These are phyloP conservation scores for Trypanosoma congolense DNA, from an alignment of 208 protist species.

Conservation along the genomic window DNA sequence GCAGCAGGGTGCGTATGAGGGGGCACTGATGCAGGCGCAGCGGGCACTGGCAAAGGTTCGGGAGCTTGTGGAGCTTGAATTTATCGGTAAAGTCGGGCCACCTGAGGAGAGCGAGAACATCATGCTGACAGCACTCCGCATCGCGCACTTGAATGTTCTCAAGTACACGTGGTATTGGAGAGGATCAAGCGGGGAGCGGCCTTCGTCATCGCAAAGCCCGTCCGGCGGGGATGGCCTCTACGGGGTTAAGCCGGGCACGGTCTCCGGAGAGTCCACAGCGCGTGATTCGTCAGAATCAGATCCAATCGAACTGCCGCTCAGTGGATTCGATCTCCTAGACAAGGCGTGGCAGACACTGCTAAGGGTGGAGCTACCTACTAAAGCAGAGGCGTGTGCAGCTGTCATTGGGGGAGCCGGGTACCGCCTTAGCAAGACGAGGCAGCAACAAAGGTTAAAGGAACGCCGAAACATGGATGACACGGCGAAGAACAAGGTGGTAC, in stretches of 20 bases:
- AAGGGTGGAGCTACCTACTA: conserved; percentile 13
- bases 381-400: neutral
- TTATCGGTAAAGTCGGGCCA: conserved; percentile 62
- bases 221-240: neutral
- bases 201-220: neutral
- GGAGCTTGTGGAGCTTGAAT: conserved; percentile 70
- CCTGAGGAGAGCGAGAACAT: conserved; percentile 29
- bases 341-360: conserved; percentile 17
- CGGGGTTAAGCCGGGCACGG: neutral
- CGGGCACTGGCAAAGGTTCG: conserved; percentile 37
- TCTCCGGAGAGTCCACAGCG: no score
- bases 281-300: neutral
- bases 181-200: conserved; percentile 4
- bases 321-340: conserved; percentile 17
- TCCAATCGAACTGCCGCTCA: conserved; percentile 10
- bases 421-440: conserved; percentile 2
- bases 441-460: conserved; percentile 1
- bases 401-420: neutral
- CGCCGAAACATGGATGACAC: conserved; percentile 1
- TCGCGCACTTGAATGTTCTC: conserved; percentile 27
- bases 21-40: conserved; percentile 41
- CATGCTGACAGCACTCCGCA: conserved; percentile 38
- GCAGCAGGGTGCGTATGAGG: conserved; percentile 27
- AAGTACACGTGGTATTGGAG: conserved; percentile 46
- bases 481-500: conserved; percentile 7